Evolutionary conservation across 768 basidiomycete species (phyloP), one percentile per base, ranked within the genome.

Genomic region (Kwoniella newhampshirensis): DNA sequence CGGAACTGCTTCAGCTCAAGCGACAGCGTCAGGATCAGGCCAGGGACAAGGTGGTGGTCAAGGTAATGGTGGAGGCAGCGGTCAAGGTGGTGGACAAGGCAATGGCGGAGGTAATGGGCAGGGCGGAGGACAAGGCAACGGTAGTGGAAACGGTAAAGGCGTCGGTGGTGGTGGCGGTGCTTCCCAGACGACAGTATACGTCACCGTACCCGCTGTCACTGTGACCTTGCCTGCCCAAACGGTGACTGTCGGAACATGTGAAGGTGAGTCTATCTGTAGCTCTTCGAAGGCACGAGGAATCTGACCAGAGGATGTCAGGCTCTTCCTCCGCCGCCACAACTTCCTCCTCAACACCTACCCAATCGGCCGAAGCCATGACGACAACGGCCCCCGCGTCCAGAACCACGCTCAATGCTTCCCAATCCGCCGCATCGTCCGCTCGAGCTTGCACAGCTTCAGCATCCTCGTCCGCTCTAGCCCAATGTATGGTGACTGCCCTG

Each of bases 401-500:
- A 28, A 27, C 39, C 11, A 44, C 48, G 4, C n/a, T 32, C 2
- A 62, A 56, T 41, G 27, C 60, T 18, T 44, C 54, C 5, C 36
- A 62, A 41, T 3, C 32, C 50, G 54, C 55, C 17, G 35, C 48
- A 2, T 40, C 41, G 13, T 54, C 57, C 27, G 57, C 57, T 3
- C 6, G 28, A 20, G 4, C 9, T 4, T 58, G 57, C 28, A 51
- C 57, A 7, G 23, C 57, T 11, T 43, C 39, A 3, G 57, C 39
- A 3, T 56, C 54, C 1, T 44, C 54, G 15, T 51, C 54, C 21
- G 48, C 35, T 20, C 5, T 60, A 28, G n/a, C 47, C 5, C 43
- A 50, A 32, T 60, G 59, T 32, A 55, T 60, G 53, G 48, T 32
- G 26, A 42, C 32, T 7, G 59, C 59, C 7, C 40, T 51, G 48